Evolutionary conservation across 2,329 filamentous ascomycete genomes (phyloP).

Genomic region (Venturia pyrina): DNA sequence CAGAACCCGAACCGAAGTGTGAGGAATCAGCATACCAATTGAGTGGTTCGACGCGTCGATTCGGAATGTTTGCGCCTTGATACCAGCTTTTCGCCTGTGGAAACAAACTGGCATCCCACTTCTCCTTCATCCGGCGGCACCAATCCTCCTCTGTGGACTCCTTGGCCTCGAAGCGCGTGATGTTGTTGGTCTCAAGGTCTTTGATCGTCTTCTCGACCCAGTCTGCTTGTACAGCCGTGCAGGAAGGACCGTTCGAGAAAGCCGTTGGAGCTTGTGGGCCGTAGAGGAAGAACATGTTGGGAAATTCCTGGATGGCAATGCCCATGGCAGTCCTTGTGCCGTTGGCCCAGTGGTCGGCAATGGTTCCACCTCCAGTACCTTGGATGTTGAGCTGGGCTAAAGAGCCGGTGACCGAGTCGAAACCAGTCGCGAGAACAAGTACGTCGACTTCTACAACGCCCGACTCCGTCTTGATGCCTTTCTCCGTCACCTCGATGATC

Average conservation of each 20-base stretch:
- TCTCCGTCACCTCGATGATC: slow-evolving; percentile 19
- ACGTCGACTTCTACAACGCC: slow-evolving; percentile 21
- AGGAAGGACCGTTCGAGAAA: slow-evolving; percentile 42
- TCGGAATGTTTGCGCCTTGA: slow-evolving; percentile 1
- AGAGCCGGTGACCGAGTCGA: slow-evolving; percentile 30
- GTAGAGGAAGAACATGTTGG: slow-evolving; percentile 27
- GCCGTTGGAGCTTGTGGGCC: slow-evolving; percentile 30
- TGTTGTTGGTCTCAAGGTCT: slow-evolving; percentile 35
- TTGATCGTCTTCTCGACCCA: slow-evolving; percentile 44
- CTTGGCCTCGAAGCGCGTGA: slow-evolving; percentile 39
- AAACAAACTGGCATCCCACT: background rate
- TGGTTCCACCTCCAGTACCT: slow-evolving; percentile 14
- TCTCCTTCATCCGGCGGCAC: background rate
- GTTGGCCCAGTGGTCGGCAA: slow-evolving; percentile 12
- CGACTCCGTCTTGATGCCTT: slow-evolving; percentile 18
- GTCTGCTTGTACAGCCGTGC: slow-evolving; percentile 45
- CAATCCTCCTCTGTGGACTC: slow-evolving; percentile 10
- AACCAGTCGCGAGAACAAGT: slow-evolving; percentile 28
- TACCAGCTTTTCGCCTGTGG: background rate
- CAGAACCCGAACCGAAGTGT: background rate
- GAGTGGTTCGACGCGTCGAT: slow-evolving; percentile 19
- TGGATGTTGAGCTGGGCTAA: slow-evolving; percentile 27
- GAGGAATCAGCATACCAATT: slow-evolving; percentile 24
- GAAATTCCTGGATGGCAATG: slow-evolving; percentile 11
- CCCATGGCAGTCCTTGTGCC: slow-evolving; percentile 10